Base-by-base conservation (phyloP, 495 filamentous ascomycete species). In the Staphylotrichum longicolle region DNA sequence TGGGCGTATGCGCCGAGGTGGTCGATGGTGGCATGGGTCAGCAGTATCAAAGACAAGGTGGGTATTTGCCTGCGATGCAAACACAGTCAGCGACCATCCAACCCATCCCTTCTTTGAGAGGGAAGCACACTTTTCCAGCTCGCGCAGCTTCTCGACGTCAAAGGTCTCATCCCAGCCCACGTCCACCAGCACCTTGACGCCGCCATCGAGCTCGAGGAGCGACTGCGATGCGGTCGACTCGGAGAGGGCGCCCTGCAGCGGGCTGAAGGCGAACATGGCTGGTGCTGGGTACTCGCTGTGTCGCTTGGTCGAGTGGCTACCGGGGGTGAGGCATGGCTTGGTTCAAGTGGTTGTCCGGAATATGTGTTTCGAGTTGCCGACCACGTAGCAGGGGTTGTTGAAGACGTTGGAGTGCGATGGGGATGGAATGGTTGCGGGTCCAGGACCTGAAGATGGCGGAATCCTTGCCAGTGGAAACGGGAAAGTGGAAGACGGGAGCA, bases 141-240 rank as follows among this genome's bases (percentile, higher is more conserved):
- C 89, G 64, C 84, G 85, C 39, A 98, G 80, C 77, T 91, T 87
- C 58, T 80, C 81, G 15, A 84, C 82, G 69, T 95, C 89, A 69
- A 99, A 97, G 15, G 82, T 79, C 70, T 93, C 89, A 70, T 98
- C 92, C 94, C 94, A 99, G 59, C 94, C 94, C 40, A 96, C 91
- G 70, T 96, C 93, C 12, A 98, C 83, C 14, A 98, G 80, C 33
- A 98, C 87, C 73, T 98, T 98, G 73, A 98, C 88, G 40, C 93
- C 94, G 48, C 93, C 93, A 79, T 98, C 94, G 50, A 99, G 86
- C 78, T 98, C 95, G 48, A 99, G 78, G 8, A 99, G 83, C 11
- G 95, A 98, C 72, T 97, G 93, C 60, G 91, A 94, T 41, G 95
- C 94, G 45, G 85, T 80, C 7, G 91, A 95, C 49, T 86, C 82